Evolutionary conservation across 2,329 filamentous ascomycete genomes (phyloP).

Genomic region (Alternaria gaisen): DNA sequence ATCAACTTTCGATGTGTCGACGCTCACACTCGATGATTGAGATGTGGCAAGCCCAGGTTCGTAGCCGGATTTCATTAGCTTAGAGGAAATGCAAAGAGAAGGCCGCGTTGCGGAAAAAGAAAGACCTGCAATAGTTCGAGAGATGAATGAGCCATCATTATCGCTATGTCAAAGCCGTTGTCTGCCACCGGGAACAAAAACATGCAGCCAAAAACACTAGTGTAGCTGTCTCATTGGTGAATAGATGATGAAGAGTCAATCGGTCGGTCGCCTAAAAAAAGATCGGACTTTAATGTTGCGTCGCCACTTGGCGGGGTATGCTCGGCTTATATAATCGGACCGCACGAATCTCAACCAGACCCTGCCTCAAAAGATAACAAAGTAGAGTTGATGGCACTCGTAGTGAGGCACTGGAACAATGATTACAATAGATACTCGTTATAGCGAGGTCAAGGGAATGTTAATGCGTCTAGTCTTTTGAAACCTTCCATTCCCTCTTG

Average conservation of each 20-base stretch:
- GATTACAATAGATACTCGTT: no score
- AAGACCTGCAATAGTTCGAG: not conserved
- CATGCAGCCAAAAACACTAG: not conserved
- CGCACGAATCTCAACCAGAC: no score
- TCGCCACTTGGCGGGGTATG: slow-evolving; percentile 12
- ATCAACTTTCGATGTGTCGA: not conserved
- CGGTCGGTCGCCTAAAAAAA: slow-evolving; percentile 3
- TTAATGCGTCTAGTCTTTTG: no score
- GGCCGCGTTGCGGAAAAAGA: not conserved
- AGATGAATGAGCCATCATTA: not conserved
- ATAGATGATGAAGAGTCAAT: not conserved
- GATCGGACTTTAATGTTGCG: slow-evolving; percentile 4
- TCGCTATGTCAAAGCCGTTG: not conserved
- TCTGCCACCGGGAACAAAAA: not conserved
- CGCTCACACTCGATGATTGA: not conserved
- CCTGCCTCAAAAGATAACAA: no score
- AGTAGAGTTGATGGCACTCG: no score
- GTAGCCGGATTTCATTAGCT: not conserved
- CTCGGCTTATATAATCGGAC: slow-evolving; percentile 2
- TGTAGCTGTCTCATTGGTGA: slow-evolving; percentile 4
- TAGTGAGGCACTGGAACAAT: no score
- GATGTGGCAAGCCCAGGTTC: not conserved
- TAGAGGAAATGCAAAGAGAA: not conserved
- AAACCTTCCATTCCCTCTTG: not conserved
- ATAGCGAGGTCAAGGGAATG: no score